Base-by-base conservation (phyloP, 1,284 basidiomycete genomes). In the Xanthoconium separans region DNA sequence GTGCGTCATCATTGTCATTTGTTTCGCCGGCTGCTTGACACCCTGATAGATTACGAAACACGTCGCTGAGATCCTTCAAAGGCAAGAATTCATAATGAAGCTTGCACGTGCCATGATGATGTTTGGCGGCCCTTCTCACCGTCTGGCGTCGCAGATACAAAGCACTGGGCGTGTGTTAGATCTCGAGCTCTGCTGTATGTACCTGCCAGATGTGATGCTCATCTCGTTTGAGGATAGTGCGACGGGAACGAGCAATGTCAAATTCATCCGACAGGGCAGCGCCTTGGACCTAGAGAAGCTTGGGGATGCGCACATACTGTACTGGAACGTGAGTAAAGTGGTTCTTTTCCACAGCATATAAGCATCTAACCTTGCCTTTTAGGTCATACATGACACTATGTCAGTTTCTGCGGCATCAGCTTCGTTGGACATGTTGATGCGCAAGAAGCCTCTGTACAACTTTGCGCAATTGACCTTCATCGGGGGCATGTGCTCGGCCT, bases 41-140 rank as follows among this genome's bases (percentile, higher is more conserved):
- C 15, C 16, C 20, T 31, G 39, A 12, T 64, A 91, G 88, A 95
- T 95, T 60, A 94, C 93, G 37, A 89, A 88, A 62, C 93, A 95
- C 65, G 89, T 95, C 20, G 93, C 93, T 3, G 87, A 89, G 54
- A 89, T 95, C 59, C 78, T 95, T 45, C 84, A 88, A 63, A 81
- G 95, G 18, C 93, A 96, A 69, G 89, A 95, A 60, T 96, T 96
- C 73, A 79, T 97, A 55, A 75, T 95, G 69, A 96, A 96, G 76
- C 82, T 96, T 39, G 83, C 89, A 16, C 82, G 93, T 44, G 87
- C 92, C 9, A 83, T 97, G 77, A 95, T 96, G 92, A 95, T 95
- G 92, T 96, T 95, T 61, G 93, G 93, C 39, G 91, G 87, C 3
- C 93, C 94, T n/a, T 85, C 87, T 2, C 93, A 96, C 70, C 85